Conservation (phyloP, 2,329 filamentous ascomycete genomes). For the Aspergillus fumigatiaffinis region DNA sequence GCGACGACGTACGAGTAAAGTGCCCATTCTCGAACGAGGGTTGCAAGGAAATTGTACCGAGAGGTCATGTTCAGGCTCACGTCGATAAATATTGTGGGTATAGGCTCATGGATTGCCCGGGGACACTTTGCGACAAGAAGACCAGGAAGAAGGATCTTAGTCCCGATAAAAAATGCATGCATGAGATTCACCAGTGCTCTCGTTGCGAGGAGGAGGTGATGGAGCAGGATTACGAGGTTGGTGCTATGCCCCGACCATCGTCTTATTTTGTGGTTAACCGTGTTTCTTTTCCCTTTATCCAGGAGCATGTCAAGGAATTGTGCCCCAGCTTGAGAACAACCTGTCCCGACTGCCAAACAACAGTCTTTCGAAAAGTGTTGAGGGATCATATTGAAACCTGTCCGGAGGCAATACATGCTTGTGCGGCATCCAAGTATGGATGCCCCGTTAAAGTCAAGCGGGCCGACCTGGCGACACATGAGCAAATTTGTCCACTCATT, state of each 20-base stretch:
- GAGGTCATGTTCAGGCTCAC: slow-evolving; percentile 56
- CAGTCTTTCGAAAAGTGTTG: slow-evolving; percentile 30
- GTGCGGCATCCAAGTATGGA: slow-evolving; percentile 41
- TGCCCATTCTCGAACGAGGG: slow-evolving; percentile 55
- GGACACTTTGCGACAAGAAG: slow-evolving; percentile 46
- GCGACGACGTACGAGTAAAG: slow-evolving; percentile 57
- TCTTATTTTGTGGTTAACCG: slow-evolving; percentile 4
- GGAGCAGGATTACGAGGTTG: slow-evolving; percentile 52
- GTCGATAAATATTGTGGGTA: slow-evolving; percentile 59
- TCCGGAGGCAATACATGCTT: slow-evolving; percentile 33
- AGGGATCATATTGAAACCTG: slow-evolving; percentile 37
- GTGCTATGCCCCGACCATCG: slow-evolving; percentile 8
- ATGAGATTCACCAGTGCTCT: slow-evolving; percentile 50
- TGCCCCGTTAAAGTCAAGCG: slow-evolving; percentile 38
- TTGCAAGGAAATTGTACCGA: slow-evolving; percentile 51
- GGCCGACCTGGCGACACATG: slow-evolving; percentile 40
- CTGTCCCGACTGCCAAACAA: slow-evolving; percentile 36
- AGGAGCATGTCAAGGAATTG: slow-evolving; percentile 36
- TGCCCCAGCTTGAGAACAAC: slow-evolving; percentile 34
- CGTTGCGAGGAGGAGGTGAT: slow-evolving; percentile 52
- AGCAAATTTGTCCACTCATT: slow-evolving; percentile 49
- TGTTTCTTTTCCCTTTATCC: not conserved
- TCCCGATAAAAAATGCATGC: slow-evolving; percentile 48
- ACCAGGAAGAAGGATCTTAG: slow-evolving; percentile 55
- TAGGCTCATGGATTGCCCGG: slow-evolving; percentile 51